Percentiles rank a stretch among this genome's conserved stretches.
Evolutionary conservation across 2,329 filamentous ascomycete species (phyloP).

Genomic region (Ascochyta viciae-villosae): DNA sequence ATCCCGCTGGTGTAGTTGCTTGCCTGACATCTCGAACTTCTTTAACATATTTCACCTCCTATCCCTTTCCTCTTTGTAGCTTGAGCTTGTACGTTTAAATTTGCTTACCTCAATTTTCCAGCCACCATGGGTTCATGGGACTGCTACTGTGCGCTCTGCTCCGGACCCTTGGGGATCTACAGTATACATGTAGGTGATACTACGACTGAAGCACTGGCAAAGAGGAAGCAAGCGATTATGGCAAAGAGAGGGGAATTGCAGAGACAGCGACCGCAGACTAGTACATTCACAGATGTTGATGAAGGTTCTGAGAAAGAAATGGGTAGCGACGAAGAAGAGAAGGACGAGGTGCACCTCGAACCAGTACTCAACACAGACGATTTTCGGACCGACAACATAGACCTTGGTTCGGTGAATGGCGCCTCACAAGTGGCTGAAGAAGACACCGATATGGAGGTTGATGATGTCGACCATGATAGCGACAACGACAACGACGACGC

Average conservation of each 20-base stretch:
- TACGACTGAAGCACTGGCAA: conserved; percentile 10
- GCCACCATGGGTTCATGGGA: conserved; percentile 23
- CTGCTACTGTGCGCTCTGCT: conserved; percentile 31
- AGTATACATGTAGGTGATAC: conserved; percentile 12
- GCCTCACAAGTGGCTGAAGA: not conserved
- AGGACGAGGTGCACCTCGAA: not conserved
- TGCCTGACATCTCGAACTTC: not conserved
- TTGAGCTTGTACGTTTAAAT: not conserved
- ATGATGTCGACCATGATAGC: not conserved
- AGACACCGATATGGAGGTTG: not conserved
- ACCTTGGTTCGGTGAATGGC: not conserved
- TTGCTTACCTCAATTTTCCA: not conserved
- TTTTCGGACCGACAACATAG: not conserved
- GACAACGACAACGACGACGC: not conserved
- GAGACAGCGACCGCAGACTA: conserved; percentile 9
- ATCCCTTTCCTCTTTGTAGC: not conserved
- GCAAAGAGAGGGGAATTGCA: conserved; percentile 4
- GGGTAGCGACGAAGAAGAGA: not conserved
- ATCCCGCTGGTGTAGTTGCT: not conserved
- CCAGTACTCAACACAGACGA: not conserved
- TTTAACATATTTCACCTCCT: not conserved
- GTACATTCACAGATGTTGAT: not conserved
- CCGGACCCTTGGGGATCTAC: conserved; percentile 8
- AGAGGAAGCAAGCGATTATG: conserved; percentile 11
- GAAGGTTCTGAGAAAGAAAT: not conserved